Conservation (phyloP, 805 yeast genomes). For the Kockiozyma suomiensis region DNA sequence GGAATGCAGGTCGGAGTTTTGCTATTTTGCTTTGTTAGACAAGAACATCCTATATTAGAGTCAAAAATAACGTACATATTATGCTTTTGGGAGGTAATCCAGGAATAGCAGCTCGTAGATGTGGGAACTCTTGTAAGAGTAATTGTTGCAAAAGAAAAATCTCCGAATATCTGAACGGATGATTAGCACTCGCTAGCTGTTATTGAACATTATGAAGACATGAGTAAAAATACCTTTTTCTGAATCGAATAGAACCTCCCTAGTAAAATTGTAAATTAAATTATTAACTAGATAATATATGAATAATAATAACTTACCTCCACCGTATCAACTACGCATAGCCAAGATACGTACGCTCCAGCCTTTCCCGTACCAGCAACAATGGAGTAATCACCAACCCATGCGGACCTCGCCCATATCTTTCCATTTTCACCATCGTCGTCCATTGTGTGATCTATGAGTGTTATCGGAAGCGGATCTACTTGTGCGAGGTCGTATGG, state of each 20-base stretch:
- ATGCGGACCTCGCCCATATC: slow-evolving; percentile 48
- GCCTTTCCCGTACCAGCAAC: slow-evolving; percentile 45
- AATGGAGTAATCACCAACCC: slow-evolving; percentile 46
- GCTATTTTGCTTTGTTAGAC: slow-evolving; percentile 29
- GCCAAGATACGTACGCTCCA: slow-evolving; percentile 51
- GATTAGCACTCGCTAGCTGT: background rate
- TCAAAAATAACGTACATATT: slow-evolving; percentile 27
- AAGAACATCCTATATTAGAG: background rate
- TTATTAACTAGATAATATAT: background rate
- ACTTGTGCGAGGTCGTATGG: slow-evolving; percentile 35
- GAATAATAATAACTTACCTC: slow-evolving; percentile 33
- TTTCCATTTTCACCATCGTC: slow-evolving; percentile 23
- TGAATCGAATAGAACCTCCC: slow-evolving; percentile 13
- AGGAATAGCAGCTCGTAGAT: slow-evolving; percentile 47
- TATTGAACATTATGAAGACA: too few relatives aligned
- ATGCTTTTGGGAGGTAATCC: slow-evolving; percentile 51
- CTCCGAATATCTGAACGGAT: slow-evolving; percentile 61
- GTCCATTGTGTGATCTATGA: slow-evolving; percentile 43
- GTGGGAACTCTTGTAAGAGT: slow-evolving; percentile 47
- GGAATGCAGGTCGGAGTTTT: slow-evolving; percentile 42
- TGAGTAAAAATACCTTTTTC: slow-evolving; percentile 18
- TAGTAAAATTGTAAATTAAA: background rate
- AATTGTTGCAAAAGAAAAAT: slow-evolving; percentile 53
- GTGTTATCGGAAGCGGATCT: slow-evolving; percentile 49
- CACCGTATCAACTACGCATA: slow-evolving; percentile 45